These are phyloP conservation scores for Phytopythium delawarense DNA, from an alignment of 352 stramenopile species.

Conservation along the genomic window DNA sequence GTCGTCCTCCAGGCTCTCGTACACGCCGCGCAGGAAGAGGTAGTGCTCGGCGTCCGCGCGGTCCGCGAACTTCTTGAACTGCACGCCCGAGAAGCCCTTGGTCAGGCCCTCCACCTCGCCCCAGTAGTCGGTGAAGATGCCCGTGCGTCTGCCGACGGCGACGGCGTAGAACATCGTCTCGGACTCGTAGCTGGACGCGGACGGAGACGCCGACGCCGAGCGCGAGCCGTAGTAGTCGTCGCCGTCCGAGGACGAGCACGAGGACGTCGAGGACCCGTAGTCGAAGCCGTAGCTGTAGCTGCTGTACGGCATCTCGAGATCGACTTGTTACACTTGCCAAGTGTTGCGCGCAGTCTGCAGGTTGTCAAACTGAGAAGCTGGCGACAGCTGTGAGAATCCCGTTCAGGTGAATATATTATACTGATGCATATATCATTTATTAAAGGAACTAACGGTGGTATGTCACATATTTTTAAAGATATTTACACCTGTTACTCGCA, in stretches of 20 bases:
- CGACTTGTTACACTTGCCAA: too few species aligned
- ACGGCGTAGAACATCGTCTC: conserved; percentile 4
- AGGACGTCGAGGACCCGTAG: neutral
- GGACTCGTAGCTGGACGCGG: neutral
- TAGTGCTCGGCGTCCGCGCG: conserved; percentile 1
- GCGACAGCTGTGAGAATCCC: too few species aligned
- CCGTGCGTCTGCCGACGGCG: neutral
- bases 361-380: too few species aligned
- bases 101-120: neutral
- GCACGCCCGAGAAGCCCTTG: neutral
- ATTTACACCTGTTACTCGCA: too few species aligned
- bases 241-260: neutral
- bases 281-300: neutral
- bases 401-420: too few species aligned
- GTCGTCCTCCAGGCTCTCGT: conserved; percentile 2
- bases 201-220: neutral
- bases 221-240: neutral
- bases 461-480: too few species aligned
- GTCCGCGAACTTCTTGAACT: conserved; percentile 7
- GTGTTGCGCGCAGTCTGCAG: too few species aligned
- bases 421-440: too few species aligned
- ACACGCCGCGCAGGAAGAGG: conserved; percentile 3
- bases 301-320: neutral
- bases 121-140: conserved; percentile 9
- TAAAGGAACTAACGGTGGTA: too few species aligned